Evolutionary conservation across 192 early-diverging fungal genomes (phyloP), one percentile per base, ranked within the genome.

Genomic region (Umbelopsis sp.): DNA sequence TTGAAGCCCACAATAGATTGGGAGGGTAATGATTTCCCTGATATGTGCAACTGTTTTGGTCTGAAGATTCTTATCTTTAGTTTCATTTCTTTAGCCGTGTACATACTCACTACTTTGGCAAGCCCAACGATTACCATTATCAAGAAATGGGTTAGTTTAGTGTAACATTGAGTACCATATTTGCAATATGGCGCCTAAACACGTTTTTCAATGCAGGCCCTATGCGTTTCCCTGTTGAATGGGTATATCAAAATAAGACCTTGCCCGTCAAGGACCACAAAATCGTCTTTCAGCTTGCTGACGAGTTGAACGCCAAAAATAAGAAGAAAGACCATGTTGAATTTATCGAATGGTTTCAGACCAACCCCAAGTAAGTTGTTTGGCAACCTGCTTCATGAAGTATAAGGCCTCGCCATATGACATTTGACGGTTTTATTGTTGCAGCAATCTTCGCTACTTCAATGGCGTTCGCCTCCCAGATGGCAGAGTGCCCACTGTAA

Each of bases 51-150:
- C 9, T 5, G n/a, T 18, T 9, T 3, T 48, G 25, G 7, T 4
- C 10, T 64, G 7, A 21, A 16, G n/a, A 33, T n/a, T 30, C n/a
- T 2, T 2, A 15, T 61, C 27, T 30, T 61, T 49, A 4, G 12
- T 37, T 18, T 5, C 27, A 11, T 61, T 25, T 30, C 5, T 11
- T 22, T 41, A 71, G 70, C 7, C 76, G 72, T 52, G 49, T 77
- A 4, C 66, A 70, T 55, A 77, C 76, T 41, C 13, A 69, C 5
- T 77, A 77, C 44, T 77, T 77, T 77, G 72, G 69, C n/a, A 46
- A 74, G 12, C 27, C 50, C 3, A 27, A 66, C 12, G 50, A 46
- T 3, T 61, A 44, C 21, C 21, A 37, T 9, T 77, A 77, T 20
- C 61, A 69, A 46, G 76, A 77, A 25, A 46, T 77, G 48, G 76